Base-by-base conservation (phyloP, 2,329 filamentous ascomycete species). In the Sclerotinia glacialis region DNA sequence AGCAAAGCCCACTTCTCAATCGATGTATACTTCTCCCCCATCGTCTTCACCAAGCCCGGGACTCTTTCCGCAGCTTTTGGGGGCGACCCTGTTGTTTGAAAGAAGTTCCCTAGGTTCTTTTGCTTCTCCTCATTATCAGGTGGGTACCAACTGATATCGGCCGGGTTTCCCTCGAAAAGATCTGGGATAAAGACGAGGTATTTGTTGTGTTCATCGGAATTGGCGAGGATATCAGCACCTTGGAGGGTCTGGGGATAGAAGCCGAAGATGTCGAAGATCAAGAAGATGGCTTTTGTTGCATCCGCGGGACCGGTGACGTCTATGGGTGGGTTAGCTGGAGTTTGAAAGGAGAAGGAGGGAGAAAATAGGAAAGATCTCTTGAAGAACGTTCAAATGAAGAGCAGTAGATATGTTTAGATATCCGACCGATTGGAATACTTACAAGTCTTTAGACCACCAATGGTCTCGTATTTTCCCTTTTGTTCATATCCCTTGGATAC, bases 141-240 rank as follows among this genome's bases (percentile, higher is more conserved):
- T 2, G 89, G 89, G 16, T 67, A 74, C 79, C 83, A 83, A 31
- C 72, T 66, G 85, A 83, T 68, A 82, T 86, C 46, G 61, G 40
- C 76, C 52, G 72, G 71, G 5, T 73, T 71, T 76, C 91, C 93
- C 68, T 90, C 85, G 81, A 97, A 96, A 83, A 91, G 94, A 80
- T 97, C 93, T 37, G 93, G 93, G 70, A 97, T 93, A 79, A 93
- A 93, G 72, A 97, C 91, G 72, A 87, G 88, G 82, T 96, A 95
- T 75, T 90, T 86, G 77, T 80, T 85, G 78, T 80, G 75, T 28
- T 72, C 61, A 73, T 85, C 82, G 68, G 81, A 80, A 55, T 79
- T 80, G 54, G 85, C 81, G 31, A 89, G 79, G 71, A 86, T 90
- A 73, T 92, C 89, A 69, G 87, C 86, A 31, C 88, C 89, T 76